Conservation (phyloP, 768 basidiomycete genomes). For the Pleurotus tuoliensis region DNA sequence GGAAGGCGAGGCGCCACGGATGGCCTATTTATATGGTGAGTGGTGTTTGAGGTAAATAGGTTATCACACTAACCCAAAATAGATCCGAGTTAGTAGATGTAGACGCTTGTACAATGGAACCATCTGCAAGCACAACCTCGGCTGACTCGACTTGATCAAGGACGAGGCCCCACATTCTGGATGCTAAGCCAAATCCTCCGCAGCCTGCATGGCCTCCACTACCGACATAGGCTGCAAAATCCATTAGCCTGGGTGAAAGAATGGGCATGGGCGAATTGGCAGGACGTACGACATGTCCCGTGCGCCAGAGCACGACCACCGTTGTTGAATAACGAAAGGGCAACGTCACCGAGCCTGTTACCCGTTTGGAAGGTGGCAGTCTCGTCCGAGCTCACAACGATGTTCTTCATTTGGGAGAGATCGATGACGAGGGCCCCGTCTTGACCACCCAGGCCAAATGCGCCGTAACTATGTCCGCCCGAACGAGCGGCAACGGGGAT, state of each 20-base stretch:
- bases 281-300: slow-evolving; percentile 30
- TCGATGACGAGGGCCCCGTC: slow-evolving; percentile 39
- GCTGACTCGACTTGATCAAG: slow-evolving; percentile 27
- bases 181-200: slow-evolving; percentile 31
- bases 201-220: slow-evolving; percentile 41
- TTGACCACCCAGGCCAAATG: slow-evolving; percentile 38
- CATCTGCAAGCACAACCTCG: slow-evolving; percentile 30
- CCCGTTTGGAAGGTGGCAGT: slow-evolving; percentile 35
- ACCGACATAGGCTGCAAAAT: slow-evolving; percentile 31
- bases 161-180: slow-evolving; percentile 33
- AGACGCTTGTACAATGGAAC: slow-evolving; percentile 33
- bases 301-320: slow-evolving; percentile 36
- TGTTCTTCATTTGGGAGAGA: slow-evolving; percentile 29
- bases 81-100: slow-evolving; percentile 37
- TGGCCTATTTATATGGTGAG: slow-evolving; percentile 24
- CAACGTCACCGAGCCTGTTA: slow-evolving; percentile 35
- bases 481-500: slow-evolving; percentile 1
- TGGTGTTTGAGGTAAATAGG: not conserved
- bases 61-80: slow-evolving; percentile 37
- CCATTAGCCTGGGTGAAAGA: not conserved
- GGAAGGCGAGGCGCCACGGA: slow-evolving; percentile 35
- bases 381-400: slow-evolving; percentile 25
- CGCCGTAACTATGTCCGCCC: slow-evolving; percentile 37
- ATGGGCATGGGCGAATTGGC: not conserved
- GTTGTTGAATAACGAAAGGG: slow-evolving; percentile 28